phyloP scores from a whole-genome alignment of 192 early-diverging fungal genomes.

The Backusella parvicylindrica region DNA sequence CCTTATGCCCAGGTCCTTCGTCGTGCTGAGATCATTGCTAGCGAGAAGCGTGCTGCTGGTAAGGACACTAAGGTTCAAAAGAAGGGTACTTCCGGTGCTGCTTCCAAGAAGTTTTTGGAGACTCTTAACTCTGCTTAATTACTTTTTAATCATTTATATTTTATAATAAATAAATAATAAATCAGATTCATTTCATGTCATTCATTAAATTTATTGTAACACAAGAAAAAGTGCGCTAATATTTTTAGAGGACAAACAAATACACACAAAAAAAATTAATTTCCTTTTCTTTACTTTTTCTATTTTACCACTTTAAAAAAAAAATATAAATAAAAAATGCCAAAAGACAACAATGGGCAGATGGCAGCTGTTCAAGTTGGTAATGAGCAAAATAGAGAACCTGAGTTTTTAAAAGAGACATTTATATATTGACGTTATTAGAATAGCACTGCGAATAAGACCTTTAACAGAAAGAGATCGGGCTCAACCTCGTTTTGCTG shows the following conservation, averaged over 20 bases:
- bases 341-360: slow-evolving; percentile 19
- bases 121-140: slow-evolving; percentile 37
- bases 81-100: slow-evolving; percentile 20
- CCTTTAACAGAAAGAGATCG: slow-evolving; percentile 32
- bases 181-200: not conserved
- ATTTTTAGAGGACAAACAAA: not conserved
- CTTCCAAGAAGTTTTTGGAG: slow-evolving; percentile 36
- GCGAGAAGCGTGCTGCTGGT: slow-evolving; percentile 50
- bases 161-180: not conserved
- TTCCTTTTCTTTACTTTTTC: too few species aligned
- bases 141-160: not conserved
- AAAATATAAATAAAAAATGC: too few species aligned
- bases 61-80: slow-evolving; percentile 49
- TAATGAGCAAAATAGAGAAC: not conserved
- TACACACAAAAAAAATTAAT: not conserved
- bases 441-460: slow-evolving; percentile 30
- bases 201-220: not conserved
- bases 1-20: slow-evolving; percentile 94
- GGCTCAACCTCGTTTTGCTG: slow-evolving; percentile 20
- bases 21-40: slow-evolving; percentile 67
- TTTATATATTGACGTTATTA: not conserved
- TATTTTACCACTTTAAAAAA: too few species aligned
- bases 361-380: slow-evolving; percentile 38
- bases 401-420: too few species aligned
- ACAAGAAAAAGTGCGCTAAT: not conserved